These are phyloP conservation scores for Nephelium lappaceum DNA, from an alignment of 345 rosid genomes.

Conservation along the genomic window DNA sequence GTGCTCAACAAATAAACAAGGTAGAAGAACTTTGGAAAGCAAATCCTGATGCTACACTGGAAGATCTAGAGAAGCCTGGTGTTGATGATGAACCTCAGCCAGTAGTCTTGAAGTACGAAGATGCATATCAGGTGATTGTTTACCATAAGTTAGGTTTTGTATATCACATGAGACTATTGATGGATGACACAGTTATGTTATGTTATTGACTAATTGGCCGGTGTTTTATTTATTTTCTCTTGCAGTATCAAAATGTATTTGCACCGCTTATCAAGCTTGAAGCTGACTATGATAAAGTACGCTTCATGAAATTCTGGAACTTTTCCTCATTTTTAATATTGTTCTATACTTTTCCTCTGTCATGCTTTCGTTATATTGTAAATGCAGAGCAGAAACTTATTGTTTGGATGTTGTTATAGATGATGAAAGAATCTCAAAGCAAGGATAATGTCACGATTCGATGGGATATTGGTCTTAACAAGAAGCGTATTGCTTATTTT, in stretches of 20 bases:
- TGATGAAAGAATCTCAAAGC: conserved; percentile 99
- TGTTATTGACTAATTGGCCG: conserved; percentile 10
- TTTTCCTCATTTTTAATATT: neutral
- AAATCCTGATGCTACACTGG: conserved; percentile 96
- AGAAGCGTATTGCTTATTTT: conserved; percentile 93
- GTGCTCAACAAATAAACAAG: conserved; percentile 98
- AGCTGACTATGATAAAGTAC: conserved; percentile 98
- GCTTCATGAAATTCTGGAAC: conserved; percentile 16
- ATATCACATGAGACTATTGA: neutral
- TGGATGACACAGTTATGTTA: neutral
- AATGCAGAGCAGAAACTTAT: conserved; percentile 17
- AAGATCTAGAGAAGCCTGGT: conserved; percentile 99
- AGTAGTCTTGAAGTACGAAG: conserved; percentile 93
- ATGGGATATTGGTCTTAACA: conserved; percentile 98
- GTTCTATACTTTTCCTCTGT: neutral
- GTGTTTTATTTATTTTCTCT: conserved; percentile 21
- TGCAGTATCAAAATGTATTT: conserved; percentile 99
- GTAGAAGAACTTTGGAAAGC: conserved; percentile 99
- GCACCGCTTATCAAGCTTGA: conserved; percentile 99
- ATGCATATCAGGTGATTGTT: conserved; percentile 88
- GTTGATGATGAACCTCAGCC: conserved; percentile 99
- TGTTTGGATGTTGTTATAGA: conserved; percentile 47
- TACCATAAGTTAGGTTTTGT: conserved; percentile 10
- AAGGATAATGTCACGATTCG: conserved; percentile 94
- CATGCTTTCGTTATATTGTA: neutral